Conservation (phyloP, 1,284 basidiomycete species). For the Sanghuangporus sanghuang region DNA sequence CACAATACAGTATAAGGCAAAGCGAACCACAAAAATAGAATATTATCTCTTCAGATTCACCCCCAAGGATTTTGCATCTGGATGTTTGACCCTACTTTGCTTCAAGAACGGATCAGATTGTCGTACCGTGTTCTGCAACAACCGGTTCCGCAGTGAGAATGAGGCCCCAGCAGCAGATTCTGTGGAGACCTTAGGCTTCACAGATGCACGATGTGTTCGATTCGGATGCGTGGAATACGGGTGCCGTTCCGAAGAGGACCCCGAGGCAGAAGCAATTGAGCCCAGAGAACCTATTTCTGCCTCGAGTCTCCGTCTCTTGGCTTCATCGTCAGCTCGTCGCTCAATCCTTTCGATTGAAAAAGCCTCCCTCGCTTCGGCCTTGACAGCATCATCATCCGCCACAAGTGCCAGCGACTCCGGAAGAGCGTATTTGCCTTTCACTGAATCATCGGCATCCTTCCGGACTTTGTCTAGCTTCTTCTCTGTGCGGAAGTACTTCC, state of each 20-base stretch:
- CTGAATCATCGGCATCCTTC: constrained; percentile 57
- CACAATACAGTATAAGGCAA: neutral
- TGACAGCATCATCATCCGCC: constrained; percentile 51
- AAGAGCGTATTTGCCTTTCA: constrained; percentile 73
- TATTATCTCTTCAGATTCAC: constrained; percentile 11
- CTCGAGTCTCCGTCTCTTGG: constrained; percentile 45
- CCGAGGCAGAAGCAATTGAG: neutral
- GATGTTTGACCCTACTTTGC: constrained; percentile 10
- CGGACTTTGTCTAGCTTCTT: constrained; percentile 75
- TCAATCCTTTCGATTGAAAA: constrained; percentile 51
- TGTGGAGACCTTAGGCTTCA: neutral
- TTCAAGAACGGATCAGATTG: constrained; percentile 17
- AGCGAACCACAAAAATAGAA: neutral
- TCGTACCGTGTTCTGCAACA: constrained; percentile 13
- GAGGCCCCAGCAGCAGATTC: constrained; percentile 3
- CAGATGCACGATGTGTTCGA: neutral
- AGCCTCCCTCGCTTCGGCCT: constrained; percentile 52
- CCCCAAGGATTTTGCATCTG: constrained; percentile 11
- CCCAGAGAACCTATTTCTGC: constrained; percentile 21
- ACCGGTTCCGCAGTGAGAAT: constrained; percentile 8
- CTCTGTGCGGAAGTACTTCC: constrained; percentile 79
- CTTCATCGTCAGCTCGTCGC: constrained; percentile 33
- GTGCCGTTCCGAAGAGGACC: neutral
- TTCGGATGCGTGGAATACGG: neutral
- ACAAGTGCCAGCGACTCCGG: constrained; percentile 56